These are phyloP conservation scores for Dentipellis sp. DNA, from an alignment of 768 basidiomycete genomes.

Conservation along the genomic window DNA sequence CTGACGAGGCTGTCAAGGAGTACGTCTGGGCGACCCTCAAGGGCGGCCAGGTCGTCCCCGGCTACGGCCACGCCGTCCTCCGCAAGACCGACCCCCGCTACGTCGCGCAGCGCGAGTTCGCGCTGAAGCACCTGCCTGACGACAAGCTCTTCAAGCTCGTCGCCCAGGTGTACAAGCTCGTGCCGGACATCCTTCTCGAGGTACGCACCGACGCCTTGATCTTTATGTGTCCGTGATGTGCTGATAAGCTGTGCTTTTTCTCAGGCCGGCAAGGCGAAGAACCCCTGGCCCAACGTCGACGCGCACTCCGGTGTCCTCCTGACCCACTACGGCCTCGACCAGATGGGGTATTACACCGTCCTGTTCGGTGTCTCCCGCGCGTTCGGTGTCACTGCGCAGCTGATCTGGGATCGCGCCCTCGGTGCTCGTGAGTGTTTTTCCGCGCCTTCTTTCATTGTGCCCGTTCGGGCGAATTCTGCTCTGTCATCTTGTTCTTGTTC, in stretches of 20 bases:
- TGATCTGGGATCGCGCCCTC: conserved; percentile 90
- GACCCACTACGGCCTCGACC: conserved; percentile 75
- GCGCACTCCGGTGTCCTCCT: conserved; percentile 91
- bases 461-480: background rate
- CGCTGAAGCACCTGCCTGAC: conserved; percentile 72
- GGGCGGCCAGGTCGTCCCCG: conserved; percentile 88
- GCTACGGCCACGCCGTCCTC: conserved; percentile 81
- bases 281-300: conserved; percentile 96
- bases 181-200: conserved; percentile 85
- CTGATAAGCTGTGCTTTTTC: background rate
- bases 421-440: conserved; percentile 63
- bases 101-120: conserved; percentile 85
- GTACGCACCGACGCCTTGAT: conserved; percentile 26
- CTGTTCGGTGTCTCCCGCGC: conserved; percentile 95
- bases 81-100: conserved; percentile 92
- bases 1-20: conserved; percentile 82
- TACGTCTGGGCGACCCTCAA: conserved; percentile 96
- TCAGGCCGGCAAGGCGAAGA: conserved; percentile 86
- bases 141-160: conserved; percentile 95
- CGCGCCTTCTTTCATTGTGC: conserved; percentile 23
- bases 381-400: conserved; percentile 80
- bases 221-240: background rate
- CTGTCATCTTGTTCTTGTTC: background rate
- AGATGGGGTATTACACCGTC: conserved; percentile 97
- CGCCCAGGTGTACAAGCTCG: conserved; percentile 78